Evolutionary conservation across 2,329 filamentous ascomycete genomes (phyloP).

Genomic region (Exophiala aquamarina): DNA sequence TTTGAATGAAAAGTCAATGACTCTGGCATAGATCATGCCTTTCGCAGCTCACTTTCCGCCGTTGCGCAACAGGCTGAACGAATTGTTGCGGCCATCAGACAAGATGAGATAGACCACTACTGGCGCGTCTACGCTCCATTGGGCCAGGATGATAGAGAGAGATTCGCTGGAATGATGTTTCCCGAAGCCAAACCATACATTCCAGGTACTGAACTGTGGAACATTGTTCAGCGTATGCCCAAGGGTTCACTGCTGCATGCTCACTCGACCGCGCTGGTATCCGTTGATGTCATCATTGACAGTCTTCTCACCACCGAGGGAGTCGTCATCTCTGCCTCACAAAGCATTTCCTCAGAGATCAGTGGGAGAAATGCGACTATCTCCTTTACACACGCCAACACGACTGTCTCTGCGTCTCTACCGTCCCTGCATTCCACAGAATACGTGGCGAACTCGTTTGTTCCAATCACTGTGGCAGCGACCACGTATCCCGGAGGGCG

Average conservation of each 20-base stretch:
- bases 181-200: background rate
- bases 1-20: too few species aligned
- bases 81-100: slow-evolving; percentile 1
- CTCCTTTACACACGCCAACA: background rate
- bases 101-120: slow-evolving; percentile 1
- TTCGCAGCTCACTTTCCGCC: background rate
- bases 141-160: background rate
- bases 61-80: background rate
- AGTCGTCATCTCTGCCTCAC: background rate
- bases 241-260: slow-evolving; percentile 3
- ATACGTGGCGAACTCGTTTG: background rate
- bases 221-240: background rate
- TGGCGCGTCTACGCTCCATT: background rate
- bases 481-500: background rate
- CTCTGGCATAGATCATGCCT: slow-evolving; percentile 1
- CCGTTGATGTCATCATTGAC: slow-evolving; percentile 1
- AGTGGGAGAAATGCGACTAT: background rate
- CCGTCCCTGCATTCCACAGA: background rate
- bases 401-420: background rate
- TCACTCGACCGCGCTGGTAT: background rate
- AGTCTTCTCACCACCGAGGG: background rate
- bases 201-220: slow-evolving; percentile 1
- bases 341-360: background rate
- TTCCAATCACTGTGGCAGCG: background rate
- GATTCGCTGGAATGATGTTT: slow-evolving; percentile 2